Evolutionary conservation across 495 filamentous ascomycete species (phyloP).

Genomic region (Hapsidospora chrysogenum): DNA sequence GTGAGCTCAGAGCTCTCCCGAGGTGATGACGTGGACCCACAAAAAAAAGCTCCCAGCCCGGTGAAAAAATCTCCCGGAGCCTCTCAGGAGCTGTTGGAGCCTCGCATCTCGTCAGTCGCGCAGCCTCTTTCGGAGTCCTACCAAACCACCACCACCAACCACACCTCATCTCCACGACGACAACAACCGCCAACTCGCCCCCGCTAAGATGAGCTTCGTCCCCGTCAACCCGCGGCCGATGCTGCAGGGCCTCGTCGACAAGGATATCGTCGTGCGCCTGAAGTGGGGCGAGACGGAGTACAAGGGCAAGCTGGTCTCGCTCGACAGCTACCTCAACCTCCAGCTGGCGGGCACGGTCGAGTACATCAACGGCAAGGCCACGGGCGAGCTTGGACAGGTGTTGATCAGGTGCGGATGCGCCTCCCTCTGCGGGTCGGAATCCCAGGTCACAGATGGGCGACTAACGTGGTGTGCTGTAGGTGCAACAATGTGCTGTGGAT

Average conservation of each 20-base stretch:
- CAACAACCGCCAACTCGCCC: constrained; percentile 34
- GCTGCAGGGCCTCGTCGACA: constrained; percentile 79
- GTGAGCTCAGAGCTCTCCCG: no score
- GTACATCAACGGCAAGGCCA: constrained; percentile 75
- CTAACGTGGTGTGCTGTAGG: constrained; percentile 18
- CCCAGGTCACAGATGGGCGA: no score
- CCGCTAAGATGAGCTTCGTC: constrained; percentile 35
- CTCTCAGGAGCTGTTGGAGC: no score
- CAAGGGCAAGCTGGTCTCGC: constrained; percentile 70
- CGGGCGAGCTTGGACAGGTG: constrained; percentile 72
- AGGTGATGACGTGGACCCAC: no score
- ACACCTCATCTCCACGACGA: constrained; percentile 11
- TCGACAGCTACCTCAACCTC: constrained; percentile 98
- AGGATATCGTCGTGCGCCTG: constrained; percentile 74
- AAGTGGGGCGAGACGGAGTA: constrained; percentile 99
- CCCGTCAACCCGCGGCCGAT: constrained; percentile 84
- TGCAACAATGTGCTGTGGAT: constrained; percentile 98
- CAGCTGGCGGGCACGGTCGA: constrained; percentile 81
- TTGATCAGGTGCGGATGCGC: constrained; percentile 55
- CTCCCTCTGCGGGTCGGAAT: background rate
- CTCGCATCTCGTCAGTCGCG: no score
- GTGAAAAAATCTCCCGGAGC: no score
- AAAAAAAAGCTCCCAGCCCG: no score
- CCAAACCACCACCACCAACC: constrained; percentile 4
- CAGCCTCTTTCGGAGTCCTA: background rate